Evolutionary conservation across 176 grass and related monocot species (phyloP).

Genomic region (Panicum miliaceum): DNA sequence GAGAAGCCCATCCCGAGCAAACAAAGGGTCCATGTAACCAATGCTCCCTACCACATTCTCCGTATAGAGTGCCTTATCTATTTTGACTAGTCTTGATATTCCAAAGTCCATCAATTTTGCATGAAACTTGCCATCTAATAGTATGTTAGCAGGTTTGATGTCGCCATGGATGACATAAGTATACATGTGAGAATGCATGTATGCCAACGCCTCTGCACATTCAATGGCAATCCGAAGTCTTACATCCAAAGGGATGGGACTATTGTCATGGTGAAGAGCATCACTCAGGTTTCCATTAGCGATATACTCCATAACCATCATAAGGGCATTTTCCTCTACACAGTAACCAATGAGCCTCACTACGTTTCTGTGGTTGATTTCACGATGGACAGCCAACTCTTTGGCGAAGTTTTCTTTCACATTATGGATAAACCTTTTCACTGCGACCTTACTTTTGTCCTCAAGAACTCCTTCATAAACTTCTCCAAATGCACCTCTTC

Average conservation of each 20-base stretch:
- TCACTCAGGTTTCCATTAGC: constrained; percentile 30
- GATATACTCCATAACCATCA: constrained; percentile 22
- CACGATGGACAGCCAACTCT: constrained; percentile 25
- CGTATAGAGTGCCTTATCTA: background rate
- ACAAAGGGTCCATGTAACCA: constrained; percentile 41
- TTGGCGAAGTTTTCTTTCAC: constrained; percentile 16
- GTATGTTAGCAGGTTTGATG: constrained; percentile 41
- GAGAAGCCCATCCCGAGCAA: background rate
- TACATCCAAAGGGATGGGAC: background rate
- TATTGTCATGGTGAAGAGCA: background rate
- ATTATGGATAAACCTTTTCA: background rate
- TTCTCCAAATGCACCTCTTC: constrained; percentile 22
- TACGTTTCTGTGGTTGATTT: constrained; percentile 35
- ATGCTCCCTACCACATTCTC: background rate
- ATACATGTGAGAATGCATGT: constrained; percentile 43
- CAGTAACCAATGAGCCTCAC: constrained; percentile 36
- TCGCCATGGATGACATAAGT: constrained; percentile 38
- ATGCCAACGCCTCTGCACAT: constrained; percentile 28
- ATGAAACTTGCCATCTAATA: background rate
- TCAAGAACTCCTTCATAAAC: constrained; percentile 18
- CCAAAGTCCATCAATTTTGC: constrained; percentile 33
- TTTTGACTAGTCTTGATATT: constrained; percentile 29
- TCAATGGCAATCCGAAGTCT: constrained; percentile 13
- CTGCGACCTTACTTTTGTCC: constrained; percentile 27
- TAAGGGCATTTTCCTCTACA: background rate